These are phyloP conservation scores for Cryphonectria carpinicola DNA, from an alignment of 2,329 filamentous ascomycete species.

Conservation along the genomic window DNA sequence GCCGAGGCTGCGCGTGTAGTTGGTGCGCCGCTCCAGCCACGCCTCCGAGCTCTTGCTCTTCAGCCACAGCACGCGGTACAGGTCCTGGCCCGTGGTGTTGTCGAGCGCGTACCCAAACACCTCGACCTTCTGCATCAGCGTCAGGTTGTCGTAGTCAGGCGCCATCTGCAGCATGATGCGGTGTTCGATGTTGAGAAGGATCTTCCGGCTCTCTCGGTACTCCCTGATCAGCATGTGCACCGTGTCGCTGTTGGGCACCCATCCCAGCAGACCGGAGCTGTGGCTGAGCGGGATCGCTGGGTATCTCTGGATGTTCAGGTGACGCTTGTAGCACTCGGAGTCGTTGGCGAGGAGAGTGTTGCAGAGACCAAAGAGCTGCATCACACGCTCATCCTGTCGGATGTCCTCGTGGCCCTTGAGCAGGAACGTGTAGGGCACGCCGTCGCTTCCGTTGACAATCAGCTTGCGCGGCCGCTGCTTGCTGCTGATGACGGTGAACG, in stretches of 20 bases:
- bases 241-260: constrained; percentile 97
- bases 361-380: constrained; percentile 97
- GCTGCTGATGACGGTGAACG: constrained; percentile 90
- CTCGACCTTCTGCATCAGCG: constrained; percentile 99
- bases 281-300: constrained; percentile 97
- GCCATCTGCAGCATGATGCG: constrained; percentile 99
- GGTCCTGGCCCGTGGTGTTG: constrained; percentile 97
- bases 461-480: constrained; percentile 95
- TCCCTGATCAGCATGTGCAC: constrained; percentile 95
- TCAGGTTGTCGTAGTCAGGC: constrained; percentile 97
- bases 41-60: constrained; percentile 98
- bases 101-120: constrained; percentile 99
- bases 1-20: constrained; percentile 93
- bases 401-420: constrained; percentile 99
- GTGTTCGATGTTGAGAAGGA: constrained; percentile 98
- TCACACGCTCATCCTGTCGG: constrained; percentile 96
- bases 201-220: constrained; percentile 96
- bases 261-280: constrained; percentile 91
- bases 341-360: constrained; percentile 95
- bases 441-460: constrained; percentile 86
- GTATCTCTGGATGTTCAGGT: constrained; percentile 94
- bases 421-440: constrained; percentile 81
- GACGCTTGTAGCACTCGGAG: constrained; percentile 94
- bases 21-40: constrained; percentile 97
- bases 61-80: constrained; percentile 97